A percentile compares a stretch with the other conserved stretches of the same genome.
These are phyloP conservation scores for Eutrema yunnanense DNA, from an alignment of 345 rosid species.

Conservation along the genomic window DNA sequence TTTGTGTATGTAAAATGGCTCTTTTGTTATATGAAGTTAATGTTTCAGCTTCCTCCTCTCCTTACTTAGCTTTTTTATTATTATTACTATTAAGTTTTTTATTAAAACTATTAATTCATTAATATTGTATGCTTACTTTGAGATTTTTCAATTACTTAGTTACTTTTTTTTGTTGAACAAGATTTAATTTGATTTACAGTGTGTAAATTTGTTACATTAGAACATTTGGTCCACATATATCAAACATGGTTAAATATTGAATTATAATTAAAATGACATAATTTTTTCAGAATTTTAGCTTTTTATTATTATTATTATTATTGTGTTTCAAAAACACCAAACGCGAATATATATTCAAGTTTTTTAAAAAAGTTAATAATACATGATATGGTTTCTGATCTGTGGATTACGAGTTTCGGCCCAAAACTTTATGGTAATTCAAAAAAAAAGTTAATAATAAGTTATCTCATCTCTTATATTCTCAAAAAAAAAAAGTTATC, in stretches of 20 bases:
- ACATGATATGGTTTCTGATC: no score
- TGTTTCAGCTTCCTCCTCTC: conserved; percentile 29
- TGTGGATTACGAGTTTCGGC: no score
- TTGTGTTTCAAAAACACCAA: neutral
- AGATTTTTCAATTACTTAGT: conserved; percentile 2
- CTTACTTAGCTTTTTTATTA: conserved; percentile 5
- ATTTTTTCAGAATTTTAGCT: neutral
- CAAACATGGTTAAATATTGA: neutral
- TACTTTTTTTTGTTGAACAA: neutral
- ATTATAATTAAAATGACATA: neutral
- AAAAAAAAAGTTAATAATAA: no score
- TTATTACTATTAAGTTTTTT: neutral
- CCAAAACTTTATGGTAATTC: no score
- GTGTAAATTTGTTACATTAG: neutral
- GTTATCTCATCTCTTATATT: no score
- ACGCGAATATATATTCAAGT: neutral
- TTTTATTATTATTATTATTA: neutral
- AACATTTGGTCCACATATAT: neutral
- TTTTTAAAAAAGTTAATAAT: neutral
- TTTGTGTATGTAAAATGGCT: conserved; percentile 7
- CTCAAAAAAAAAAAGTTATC: neutral
- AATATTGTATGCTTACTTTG: neutral
- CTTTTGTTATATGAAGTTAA: conserved; percentile 17
- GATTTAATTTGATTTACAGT: neutral
- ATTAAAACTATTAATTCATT: neutral